Evolutionary conservation across 768 basidiomycete genomes (phyloP), one percentile per base, ranked within the genome.

Genomic region (Piloderma croceum): DNA sequence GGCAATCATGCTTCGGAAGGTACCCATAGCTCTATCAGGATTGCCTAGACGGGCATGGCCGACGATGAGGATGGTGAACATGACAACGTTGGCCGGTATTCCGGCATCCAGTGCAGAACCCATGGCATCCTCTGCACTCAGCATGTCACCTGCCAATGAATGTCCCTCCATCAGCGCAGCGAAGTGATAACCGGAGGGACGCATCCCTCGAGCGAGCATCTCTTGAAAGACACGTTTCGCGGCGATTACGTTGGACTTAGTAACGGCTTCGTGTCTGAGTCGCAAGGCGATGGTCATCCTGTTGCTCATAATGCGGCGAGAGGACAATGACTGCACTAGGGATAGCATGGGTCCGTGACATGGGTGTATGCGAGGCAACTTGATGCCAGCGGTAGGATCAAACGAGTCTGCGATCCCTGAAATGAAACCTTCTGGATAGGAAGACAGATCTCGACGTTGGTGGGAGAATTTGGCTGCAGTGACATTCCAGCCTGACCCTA

Each of bases 161-260:
- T 80, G 81, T n/a, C 83, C 85, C 48, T 86, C 79, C 72, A 92
- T 80, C 43, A 92, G 63, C 38, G 85, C 79, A 22, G 69, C 67
- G 50, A 79, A 82, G 59, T 92, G 90, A 54, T 85, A 77, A 41
- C 69, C 68, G 51, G 77, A 83, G 7, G 86, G 81, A 35, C 74
- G 75, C 40, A 92, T 68, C 7, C 89, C 89, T 42, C 77, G 76
- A 36, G 69, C 65, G 38, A 86, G 56, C 67, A 90, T 73, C 15
- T 64, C 56, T 17, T 71, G 65, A 48, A 88, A 81, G 27, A 79
- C 58, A 9, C 67, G 64, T 38, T 72, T 60, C 6, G 83, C 79
- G 4, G 70, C 57, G 29, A 67, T 62, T 42, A 74, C 57, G 48
- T 84, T 74, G 31, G 65, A 52, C 41, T 70, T 69, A 33, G 74